Percentiles rank a stretch among this genome's conserved stretches.
phyloP scores from a whole-genome alignment of 169 alveolate genomes.

The Theileria annulata region DNA sequence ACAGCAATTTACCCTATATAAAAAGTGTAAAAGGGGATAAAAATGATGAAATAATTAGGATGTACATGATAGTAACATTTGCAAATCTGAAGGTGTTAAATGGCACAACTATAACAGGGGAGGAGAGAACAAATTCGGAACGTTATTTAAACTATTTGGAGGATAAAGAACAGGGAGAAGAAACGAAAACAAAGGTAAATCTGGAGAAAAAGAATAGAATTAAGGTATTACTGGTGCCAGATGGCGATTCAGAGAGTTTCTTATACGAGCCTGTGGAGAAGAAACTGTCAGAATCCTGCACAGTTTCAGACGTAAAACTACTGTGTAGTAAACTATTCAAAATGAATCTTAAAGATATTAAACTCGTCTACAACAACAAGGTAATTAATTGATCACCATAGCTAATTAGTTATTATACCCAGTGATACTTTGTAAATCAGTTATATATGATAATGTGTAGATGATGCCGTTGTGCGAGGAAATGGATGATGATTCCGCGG shows the following conservation, averaged over 20 bases:
- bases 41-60: slow-evolving; percentile 26
- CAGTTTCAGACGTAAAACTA: slow-evolving; percentile 52
- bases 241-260: slow-evolving; percentile 55
- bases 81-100: slow-evolving; percentile 42
- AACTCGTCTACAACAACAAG: slow-evolving; percentile 52
- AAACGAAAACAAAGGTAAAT: neutral
- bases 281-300: slow-evolving; percentile 15
- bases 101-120: slow-evolving; percentile 38
- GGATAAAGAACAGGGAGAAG: neutral
- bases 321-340: slow-evolving; percentile 44
- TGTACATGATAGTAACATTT: slow-evolving; percentile 43
- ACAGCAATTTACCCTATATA: neutral
- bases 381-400: slow-evolving; percentile 5
- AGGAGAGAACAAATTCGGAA: slow-evolving; percentile 59
- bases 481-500: slow-evolving; percentile 47
- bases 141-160: slow-evolving; percentile 45
- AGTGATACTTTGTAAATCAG: neutral
- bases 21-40: neutral
- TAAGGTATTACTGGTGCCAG: slow-evolving; percentile 41
- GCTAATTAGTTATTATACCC: neutral
- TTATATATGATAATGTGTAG: slow-evolving; percentile 17
- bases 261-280: slow-evolving; percentile 19
- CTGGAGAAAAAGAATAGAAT: neutral
- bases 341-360: slow-evolving; percentile 27
- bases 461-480: slow-evolving; percentile 59